Evolutionary conservation across 225 moss, liverwort and hornwort genomes (phyloP).

Genomic region (Takakia lepidozioides): DNA sequence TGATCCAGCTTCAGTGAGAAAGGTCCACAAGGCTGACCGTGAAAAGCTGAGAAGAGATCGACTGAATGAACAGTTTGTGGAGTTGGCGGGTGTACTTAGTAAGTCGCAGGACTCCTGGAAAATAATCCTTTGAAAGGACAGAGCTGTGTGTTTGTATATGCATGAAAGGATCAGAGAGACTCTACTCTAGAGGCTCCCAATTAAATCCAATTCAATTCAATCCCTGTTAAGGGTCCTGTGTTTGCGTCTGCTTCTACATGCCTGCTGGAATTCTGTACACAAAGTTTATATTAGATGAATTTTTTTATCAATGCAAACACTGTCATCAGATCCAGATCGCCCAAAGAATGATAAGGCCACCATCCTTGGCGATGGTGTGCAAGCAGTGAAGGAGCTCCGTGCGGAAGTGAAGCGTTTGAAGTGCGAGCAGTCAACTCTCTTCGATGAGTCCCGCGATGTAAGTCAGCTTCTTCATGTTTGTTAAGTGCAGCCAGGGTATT

Average conservation of each 20-base stretch:
- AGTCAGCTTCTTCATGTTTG: too few species aligned
- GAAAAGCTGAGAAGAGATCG: conserved; percentile 89
- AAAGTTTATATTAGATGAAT: too few species aligned
- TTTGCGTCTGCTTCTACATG: too few species aligned
- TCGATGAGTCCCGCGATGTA: conserved; percentile 51
- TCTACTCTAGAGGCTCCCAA: too few species aligned
- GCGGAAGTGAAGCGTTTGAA: conserved; percentile 48
- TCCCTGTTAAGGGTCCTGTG: too few species aligned
- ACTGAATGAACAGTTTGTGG: conserved; percentile 85
- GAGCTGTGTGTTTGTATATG: too few species aligned
- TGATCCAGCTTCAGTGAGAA: conserved; percentile 42
- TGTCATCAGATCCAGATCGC: conserved; percentile 42
- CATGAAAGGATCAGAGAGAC: too few species aligned
- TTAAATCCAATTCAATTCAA: too few species aligned
- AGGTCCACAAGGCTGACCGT: conserved; percentile 89
- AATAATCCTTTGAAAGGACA: too few species aligned
- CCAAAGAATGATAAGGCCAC: conserved; percentile 63
- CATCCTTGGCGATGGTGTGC: conserved; percentile 45
- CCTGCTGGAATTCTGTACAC: too few species aligned
- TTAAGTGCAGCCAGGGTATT: too few species aligned
- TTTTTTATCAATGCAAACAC: too few species aligned
- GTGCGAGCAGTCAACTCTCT: conserved; percentile 31
- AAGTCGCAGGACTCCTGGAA: conserved; percentile 13
- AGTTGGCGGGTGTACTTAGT: conserved; percentile 81
- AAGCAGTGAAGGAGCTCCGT: conserved; percentile 37